Base-by-base conservation (phyloP, 495 filamentous ascomycete genomes). In the Penicillium chermesinum region DNA sequence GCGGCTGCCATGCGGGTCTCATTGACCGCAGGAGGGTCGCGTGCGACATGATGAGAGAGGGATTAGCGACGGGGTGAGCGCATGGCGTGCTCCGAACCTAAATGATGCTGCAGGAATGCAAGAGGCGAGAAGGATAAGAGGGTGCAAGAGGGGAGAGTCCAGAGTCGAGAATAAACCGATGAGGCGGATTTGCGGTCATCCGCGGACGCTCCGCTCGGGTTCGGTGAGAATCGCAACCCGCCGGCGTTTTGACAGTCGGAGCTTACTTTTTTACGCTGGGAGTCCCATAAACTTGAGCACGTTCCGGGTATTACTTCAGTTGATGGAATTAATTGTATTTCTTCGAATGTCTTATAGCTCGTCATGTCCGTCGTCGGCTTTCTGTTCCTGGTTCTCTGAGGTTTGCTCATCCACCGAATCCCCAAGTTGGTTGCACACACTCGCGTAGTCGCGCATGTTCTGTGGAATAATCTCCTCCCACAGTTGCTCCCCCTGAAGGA, bases 391-490 rank as follows among this genome's bases (percentile, higher is more conserved):
- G 5, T n/a, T n/a, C 4, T 30, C 25, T 10, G 25, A 30, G 5
- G 10, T 5, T 10, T 30, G 25, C 25, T 30, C 25, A 4, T 30
- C 25, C 5, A 30, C 10, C 25, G 4, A 10, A 4, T 10, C 25
- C 4, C 40, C 54, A 48, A 69, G 48, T 9, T 51, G 27, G 48
- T 64, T 55, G 50, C 70, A 73, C 37, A 65, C 67, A 20, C 58
- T 59, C 34, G 70, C 68, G 57, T 73, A 73, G 21, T 67, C 69
- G 8, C 66, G 50, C 70, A 73, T 73, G 34, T 73, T 71, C 18
- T 62, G 50, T n/a, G 70, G 70, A 27, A 73, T 67, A 3, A 63
- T 66, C 30, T 63, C 59, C 25, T 67, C 63, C 70, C 70, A 73
- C 32, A 73, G 49, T 42, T 65, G 49, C 47, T 69, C 59, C 4